Conservation (phyloP, 805 yeast species). For the Starmera caribaea region DNA sequence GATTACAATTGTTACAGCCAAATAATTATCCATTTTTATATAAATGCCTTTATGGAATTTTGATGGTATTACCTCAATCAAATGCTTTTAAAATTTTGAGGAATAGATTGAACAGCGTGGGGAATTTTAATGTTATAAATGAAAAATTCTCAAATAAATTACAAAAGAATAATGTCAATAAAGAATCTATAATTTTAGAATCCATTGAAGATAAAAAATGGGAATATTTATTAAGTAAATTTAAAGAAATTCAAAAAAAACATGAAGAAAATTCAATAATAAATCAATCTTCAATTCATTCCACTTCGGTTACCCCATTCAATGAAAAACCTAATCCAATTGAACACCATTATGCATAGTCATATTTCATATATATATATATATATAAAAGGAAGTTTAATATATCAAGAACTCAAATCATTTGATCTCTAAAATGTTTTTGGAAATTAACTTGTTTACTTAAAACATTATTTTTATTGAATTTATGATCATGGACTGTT, state of each 20-base stretch:
- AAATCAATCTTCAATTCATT: constrained; percentile 7
- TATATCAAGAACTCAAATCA: constrained; percentile 35
- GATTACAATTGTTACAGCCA: constrained; percentile 86
- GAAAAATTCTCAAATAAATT: constrained; percentile 11
- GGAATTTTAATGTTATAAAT: constrained; percentile 20
- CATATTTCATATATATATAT: background rate
- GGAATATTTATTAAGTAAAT: constrained; percentile 36
- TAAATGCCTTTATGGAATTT: constrained; percentile 82
- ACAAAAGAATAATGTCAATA: constrained; percentile 16
- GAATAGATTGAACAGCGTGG: constrained; percentile 50
- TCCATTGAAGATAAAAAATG: constrained; percentile 15
- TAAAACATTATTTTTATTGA: constrained; percentile 34
- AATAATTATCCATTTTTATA: constrained; percentile 70
- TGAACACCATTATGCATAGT: no score
- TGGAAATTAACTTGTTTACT: constrained; percentile 72
- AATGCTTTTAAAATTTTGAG: constrained; percentile 78
- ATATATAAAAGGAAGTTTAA: no score
- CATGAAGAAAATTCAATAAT: constrained; percentile 21
- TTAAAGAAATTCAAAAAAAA: constrained; percentile 36
- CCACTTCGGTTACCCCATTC: constrained; percentile 11
- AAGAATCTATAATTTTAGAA: background rate
- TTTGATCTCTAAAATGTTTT: constrained; percentile 72
- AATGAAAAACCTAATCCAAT: constrained; percentile 10
- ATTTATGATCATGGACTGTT: constrained; percentile 46
- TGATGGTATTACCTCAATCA: constrained; percentile 93